Conservation (phyloP, 495 filamentous ascomycete genomes). For the Talaromyces adpressus region DNA sequence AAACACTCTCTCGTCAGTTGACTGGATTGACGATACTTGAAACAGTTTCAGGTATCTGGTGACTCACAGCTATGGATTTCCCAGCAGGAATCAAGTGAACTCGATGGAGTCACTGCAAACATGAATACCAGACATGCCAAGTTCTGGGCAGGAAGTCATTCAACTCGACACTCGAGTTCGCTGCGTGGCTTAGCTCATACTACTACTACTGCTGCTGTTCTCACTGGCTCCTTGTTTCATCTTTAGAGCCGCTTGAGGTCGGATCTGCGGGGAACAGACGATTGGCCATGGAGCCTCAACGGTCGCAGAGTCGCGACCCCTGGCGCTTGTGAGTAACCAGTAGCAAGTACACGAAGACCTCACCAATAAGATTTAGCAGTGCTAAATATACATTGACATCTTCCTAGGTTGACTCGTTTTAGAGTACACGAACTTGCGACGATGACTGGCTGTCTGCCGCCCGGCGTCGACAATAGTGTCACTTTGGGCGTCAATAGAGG, state of each 20-base stretch:
- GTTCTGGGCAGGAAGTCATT: background rate
- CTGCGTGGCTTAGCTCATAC: background rate
- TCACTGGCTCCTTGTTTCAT: background rate
- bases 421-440: background rate
- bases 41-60: background rate
- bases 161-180: background rate
- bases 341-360: background rate
- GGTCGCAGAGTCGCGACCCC: background rate
- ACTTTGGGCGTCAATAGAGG: background rate
- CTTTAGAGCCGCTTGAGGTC: background rate
- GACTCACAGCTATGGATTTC: background rate
- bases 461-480: background rate
- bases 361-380: background rate
- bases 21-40: background rate
- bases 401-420: background rate
- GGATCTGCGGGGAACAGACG: background rate
- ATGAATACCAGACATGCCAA: background rate
- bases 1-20: background rate
- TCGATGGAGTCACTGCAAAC: background rate
- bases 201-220: background rate
- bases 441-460: conserved; percentile 2
- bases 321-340: background rate
- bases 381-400: conserved; percentile 1
- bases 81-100: background rate
- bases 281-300: background rate